Evolutionary conservation across 2,329 filamentous ascomycete species (phyloP), one percentile per base, ranked within the genome.

Genomic region (Chaetomiaceae sp.): DNA sequence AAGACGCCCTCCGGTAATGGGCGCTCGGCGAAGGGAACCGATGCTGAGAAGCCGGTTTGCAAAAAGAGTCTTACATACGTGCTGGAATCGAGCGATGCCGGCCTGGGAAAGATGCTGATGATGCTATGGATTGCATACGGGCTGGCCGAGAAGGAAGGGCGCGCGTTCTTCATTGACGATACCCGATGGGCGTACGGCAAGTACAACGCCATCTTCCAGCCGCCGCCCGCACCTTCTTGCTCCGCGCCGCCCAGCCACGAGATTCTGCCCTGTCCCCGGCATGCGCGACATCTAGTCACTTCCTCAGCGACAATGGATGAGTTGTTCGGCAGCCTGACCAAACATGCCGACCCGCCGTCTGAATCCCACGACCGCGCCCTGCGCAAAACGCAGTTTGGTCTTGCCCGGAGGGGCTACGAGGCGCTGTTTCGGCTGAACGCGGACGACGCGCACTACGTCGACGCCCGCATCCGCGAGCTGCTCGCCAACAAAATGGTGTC

Each of bases 81-180:
- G 2, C 72, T 95, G 58, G 86, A 91, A 60, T 76, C 81, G 7
- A 66, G 75, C 3, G 82, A 91, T 57, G 86, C 86, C 2, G 88
- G 88, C 3, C 71, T 95, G 9, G 88, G 88, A 6, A 81, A 79
- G 53, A 81, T 84, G 1, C 65, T 95, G 49, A 81, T 94, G 75
- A 76, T 83, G 59, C 62, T 95, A 46, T 95, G 88, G 88, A 84
- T 84, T 58, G 83, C 87, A 20, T 94, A 93, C 61, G 86, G 86
- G 3, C 68, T 94, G 44, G 87, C 88, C 2, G 73, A 83, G 60
- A 76, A 81, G 49, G 85, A 94, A 61, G 78, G 78, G 12, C 74
- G 88, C 19, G 73, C 80, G 1, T 94, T 95, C 65, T 94, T 95
- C 67, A 72, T 95, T 52, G 87, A 94, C 57, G 88, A 95, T 65